phyloP scores from a whole-genome alignment of 164 flowering plant species.

The Annona squamosa region DNA sequence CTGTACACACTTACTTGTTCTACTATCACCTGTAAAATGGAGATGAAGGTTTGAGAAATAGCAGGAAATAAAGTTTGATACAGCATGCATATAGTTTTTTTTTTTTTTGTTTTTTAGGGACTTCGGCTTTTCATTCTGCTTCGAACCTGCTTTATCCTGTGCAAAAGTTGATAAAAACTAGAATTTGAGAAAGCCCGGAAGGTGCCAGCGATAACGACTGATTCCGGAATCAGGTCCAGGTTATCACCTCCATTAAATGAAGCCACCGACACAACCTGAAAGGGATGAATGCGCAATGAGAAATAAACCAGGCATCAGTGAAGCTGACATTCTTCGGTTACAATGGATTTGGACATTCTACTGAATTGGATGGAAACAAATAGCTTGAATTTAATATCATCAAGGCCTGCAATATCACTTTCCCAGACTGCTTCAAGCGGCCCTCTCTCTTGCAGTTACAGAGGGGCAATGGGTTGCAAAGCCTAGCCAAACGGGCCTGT shows the following conservation, averaged over 20 bases:
- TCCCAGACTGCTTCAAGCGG: background rate
- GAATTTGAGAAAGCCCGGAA: constrained; percentile 76
- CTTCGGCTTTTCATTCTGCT: background rate
- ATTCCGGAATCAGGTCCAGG: constrained; percentile 40
- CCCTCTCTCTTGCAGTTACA: background rate
- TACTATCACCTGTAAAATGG: constrained; percentile 50
- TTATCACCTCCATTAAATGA: constrained; percentile 50
- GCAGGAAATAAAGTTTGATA: background rate
- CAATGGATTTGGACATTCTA: background rate
- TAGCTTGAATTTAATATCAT: background rate
- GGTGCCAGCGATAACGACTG: constrained; percentile 65
- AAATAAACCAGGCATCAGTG: background rate
- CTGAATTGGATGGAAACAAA: background rate
- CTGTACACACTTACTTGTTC: constrained; percentile 70
- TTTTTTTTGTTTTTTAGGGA: too few relatives aligned
- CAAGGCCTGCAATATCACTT: background rate
- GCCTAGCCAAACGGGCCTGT: background rate
- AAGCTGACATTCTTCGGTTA: background rate
- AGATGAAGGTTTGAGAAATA: background rate
- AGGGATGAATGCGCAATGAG: background rate
- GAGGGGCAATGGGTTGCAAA: background rate
- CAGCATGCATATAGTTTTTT: background rate
- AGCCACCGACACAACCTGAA: constrained; percentile 84
- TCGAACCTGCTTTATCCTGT: constrained; percentile 65
- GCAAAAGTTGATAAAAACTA: constrained; percentile 46